Evolutionary conservation across 345 rosid genomes (phyloP), one percentile per base, ranked within the genome.

Genomic region (Passiflora organensis): DNA sequence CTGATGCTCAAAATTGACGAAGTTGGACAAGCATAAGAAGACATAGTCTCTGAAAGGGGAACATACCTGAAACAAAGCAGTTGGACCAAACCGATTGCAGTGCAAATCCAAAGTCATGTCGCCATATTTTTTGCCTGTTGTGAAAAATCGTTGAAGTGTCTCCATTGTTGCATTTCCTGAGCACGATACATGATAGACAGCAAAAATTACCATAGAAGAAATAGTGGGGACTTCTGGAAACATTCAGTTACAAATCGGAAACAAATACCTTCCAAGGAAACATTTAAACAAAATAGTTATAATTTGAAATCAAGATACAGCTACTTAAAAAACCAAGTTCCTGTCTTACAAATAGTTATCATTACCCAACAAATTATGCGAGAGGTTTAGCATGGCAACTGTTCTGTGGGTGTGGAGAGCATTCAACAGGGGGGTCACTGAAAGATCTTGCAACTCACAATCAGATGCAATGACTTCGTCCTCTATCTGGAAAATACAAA

Each of bases 101-200:
- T 91, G 99, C 76, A 91, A 75, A 66, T 91, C 99, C 81, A 91
- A 78, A 70, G 85, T 82, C 69, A 93, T 64, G 58, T 77, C 91
- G 53, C 91, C 87, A 65, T 86, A 86, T 59, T 63, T 82, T 78
- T 81, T 94, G 60, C 77, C 83, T 64, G 95, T 76, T 53, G 66
- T 65, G 68, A 93, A 79, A 24, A 79, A 70, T 65, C 79, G 81
- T 69, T 82, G 82, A 65, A 93, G 83, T 66, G 83, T 89, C 77
- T 93, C 99, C 82, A 93, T 76, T 20, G 99, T 84, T 74, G 81
- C 97, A 60, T 93, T 93, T 70, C 99, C 99, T 93, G 76, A 53
- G 53, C 51, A 64, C 13, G 64, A 18, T 56, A 64, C 51, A 59
- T 70, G 58, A 64, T 32, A 15, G 72, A 59, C 21, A 28, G 34